Evolutionary conservation across 2,329 filamentous ascomycete species (phyloP), one percentile per base, ranked within the genome.

Genomic region (Neopestalotiopsis clavispora): DNA sequence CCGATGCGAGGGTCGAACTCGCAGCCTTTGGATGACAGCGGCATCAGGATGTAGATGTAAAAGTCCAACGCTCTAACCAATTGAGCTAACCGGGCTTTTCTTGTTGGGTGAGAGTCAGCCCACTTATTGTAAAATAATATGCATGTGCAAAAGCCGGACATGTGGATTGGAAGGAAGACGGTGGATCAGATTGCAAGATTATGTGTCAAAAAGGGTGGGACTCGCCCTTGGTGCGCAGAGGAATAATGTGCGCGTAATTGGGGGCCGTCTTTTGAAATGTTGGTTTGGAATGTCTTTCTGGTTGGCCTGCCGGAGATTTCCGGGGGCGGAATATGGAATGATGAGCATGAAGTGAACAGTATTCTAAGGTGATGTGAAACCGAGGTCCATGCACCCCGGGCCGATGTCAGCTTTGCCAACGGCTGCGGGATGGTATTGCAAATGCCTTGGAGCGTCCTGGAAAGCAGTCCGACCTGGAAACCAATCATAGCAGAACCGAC

Each of bases 51-150:
- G 34, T 30, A 9, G 28, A 30, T 17, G 52, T 68, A 69, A 69
- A 69, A 69, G 67, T 69, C 67, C 40, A 38, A 66, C 67, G 67
- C 67, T 68, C 67, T 68, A 56, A 65, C 67, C 65, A 67, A 69
- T 69, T 69, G 67, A 69, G 67, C 67, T 69, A 69, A 57, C 67
- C 67, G 63, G 63, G 67, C 58, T 42, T 13, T 34, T 42, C 56
- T 3, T 49, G 34, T 59, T 56, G 42, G 34, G 23, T 66, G 64
- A 38, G 20, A 32, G 38, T n/a, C 62, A 56, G 5, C 17, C 5
- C 14, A 1, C n/a, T 49, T 56, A 66, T 66, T 57, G 1, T 14
- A 6, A 23, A 12, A 4, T 52, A 52, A 10, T n/a, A 38, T 1
- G 32, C 10, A 20, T 62, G 14, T n/a, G 34, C 59, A 23, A 34